Evolutionary conservation across 225 moss, liverwort and hornwort genomes (phyloP).

Genomic region (Antitrichia curtipendula): DNA sequence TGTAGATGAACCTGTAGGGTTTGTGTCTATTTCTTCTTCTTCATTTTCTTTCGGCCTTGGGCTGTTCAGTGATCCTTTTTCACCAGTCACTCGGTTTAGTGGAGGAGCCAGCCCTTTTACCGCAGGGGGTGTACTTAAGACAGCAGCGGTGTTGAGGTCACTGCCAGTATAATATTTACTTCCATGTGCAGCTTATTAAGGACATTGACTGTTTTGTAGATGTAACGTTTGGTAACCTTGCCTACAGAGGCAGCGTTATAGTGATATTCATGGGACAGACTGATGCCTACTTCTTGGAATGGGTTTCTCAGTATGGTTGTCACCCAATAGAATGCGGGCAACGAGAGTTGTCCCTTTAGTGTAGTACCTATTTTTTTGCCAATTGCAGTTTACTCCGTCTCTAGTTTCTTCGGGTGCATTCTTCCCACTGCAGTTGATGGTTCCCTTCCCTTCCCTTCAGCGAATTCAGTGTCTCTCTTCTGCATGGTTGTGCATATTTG

Average conservation of each 20-base stretch:
- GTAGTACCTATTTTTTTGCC: conserved; percentile 10
- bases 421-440: neutral
- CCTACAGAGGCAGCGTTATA: neutral
- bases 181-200: conserved; percentile 48
- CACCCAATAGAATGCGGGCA: neutral
- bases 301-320: neutral
- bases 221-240: conserved; percentile 3
- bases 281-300: neutral
- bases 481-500: neutral
- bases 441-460: neutral
- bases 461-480: neutral
- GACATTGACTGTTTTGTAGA: conserved; percentile 14
- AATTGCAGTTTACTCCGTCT: neutral
- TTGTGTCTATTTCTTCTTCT: neutral
- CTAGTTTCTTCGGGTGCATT: neutral
- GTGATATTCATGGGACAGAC: neutral
- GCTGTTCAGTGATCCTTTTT: conserved; percentile 17
- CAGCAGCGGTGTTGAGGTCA: conserved; percentile 14
- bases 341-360: neutral
- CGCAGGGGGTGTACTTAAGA: conserved; percentile 5
- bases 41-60: neutral
- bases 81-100: conserved; percentile 8
- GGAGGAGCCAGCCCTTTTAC: conserved; percentile 2
- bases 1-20: conserved; percentile 31
- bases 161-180: conserved; percentile 33